Evolutionary conservation across 2,329 filamentous ascomycete genomes (phyloP), one percentile per base, ranked within the genome.

Genomic region (Botrytis hyacinthi): DNA sequence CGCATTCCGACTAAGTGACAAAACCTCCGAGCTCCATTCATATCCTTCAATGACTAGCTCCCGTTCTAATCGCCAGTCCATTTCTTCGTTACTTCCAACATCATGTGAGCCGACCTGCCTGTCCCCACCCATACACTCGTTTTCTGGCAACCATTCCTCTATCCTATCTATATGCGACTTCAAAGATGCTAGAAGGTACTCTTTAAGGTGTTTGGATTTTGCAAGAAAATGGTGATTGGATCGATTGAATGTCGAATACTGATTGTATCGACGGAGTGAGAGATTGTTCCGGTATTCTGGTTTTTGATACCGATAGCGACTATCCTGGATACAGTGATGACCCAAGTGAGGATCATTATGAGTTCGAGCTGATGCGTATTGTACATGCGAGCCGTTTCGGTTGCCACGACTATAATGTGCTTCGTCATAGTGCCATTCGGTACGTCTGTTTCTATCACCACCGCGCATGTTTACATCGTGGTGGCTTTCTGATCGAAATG

Each of bases 161-260:
- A 66, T 66, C 20, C 29, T 66, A 12, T 66, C 29, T 29, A 40
- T 51, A 37, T 67, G 65, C 32, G 32, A 67, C 46, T 26, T 67
- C 46, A 67, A 32, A 67, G 65, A 54, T 20, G 46, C 54, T 2
- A 54, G 32, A 37, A 67, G 65, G 65, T 54, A 51, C 16, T 51
- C 32, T 67, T 51, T 40, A 16, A 67, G 46, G 35, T 51, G 65
- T 40, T 67, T 54, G n/a, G 32, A 67, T 67, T n/a, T 67, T 32
- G 37, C 7, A 26, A 67, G 63, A 16, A 67, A 67, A 54, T 67
- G 42, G 46, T 66, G 65, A 54, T 54, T 67, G 35, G 65, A 32
- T 54, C 46, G 65, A 67, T 37, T 37, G 22, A 9, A 67, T 54
- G n/a, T 40, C 26, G 65, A 18, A 54, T 46, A 3, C 29, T 54